These are phyloP conservation scores for Cercospora janseana DNA, from an alignment of 2,329 filamentous ascomycete species.

Conservation along the genomic window DNA sequence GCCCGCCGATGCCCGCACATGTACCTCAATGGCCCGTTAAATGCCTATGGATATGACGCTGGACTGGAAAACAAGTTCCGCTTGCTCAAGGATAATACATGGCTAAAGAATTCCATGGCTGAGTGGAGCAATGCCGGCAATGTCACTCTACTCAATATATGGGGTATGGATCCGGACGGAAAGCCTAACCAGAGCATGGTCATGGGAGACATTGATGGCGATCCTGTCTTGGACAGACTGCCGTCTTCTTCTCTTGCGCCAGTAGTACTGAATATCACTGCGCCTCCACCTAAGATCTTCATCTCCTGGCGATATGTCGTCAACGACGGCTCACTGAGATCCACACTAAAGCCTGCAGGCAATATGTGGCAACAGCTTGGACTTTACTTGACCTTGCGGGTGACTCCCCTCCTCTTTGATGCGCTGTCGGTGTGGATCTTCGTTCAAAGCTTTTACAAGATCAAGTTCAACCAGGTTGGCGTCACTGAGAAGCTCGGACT, in stretches of 20 bases:
- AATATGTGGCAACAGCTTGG: slow-evolving; percentile 53
- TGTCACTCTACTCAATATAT: slow-evolving; percentile 59
- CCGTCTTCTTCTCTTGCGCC: slow-evolving; percentile 54
- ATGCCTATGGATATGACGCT: slow-evolving; percentile 61
- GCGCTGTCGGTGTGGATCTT: slow-evolving; percentile 53
- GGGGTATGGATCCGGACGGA: slow-evolving; percentile 63
- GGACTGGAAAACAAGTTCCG: slow-evolving; percentile 55
- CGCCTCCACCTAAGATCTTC: slow-evolving; percentile 51
- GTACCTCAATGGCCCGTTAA: slow-evolving; percentile 61
- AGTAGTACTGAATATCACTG: slow-evolving; percentile 53
- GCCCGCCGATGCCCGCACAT: slow-evolving; percentile 57
- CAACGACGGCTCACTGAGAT: slow-evolving; percentile 54
- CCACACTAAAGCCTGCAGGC: slow-evolving; percentile 53
- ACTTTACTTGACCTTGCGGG: slow-evolving; percentile 53
- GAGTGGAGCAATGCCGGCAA: slow-evolving; percentile 56
- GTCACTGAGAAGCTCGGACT: slow-evolving; percentile 28
- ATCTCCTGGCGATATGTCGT: slow-evolving; percentile 54
- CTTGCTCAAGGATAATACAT: slow-evolving; percentile 47
- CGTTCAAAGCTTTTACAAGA: slow-evolving; percentile 59
- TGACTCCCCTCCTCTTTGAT: slow-evolving; percentile 53
- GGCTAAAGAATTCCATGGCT: slow-evolving; percentile 58
- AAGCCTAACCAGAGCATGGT: slow-evolving; percentile 58
- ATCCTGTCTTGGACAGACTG: slow-evolving; percentile 58
- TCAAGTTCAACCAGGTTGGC: slow-evolving; percentile 60
- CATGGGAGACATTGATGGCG: slow-evolving; percentile 60